phyloP scores from a whole-genome alignment of 495 filamentous ascomycete genomes.

The Podospora tetraspora region DNA sequence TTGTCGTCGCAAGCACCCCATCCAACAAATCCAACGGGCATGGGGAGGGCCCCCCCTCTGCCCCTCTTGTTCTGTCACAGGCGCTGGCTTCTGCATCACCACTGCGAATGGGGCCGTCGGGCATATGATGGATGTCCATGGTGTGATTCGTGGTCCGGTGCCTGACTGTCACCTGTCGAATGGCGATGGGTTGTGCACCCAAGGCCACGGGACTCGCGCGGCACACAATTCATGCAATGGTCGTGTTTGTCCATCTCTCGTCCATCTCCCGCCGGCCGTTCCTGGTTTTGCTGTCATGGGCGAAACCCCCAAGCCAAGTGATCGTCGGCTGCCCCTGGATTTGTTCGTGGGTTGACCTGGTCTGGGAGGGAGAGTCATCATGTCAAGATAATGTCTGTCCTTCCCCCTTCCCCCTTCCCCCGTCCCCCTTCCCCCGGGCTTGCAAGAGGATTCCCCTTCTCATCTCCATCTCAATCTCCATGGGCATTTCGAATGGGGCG shows the following conservation, averaged over 20 bases:
- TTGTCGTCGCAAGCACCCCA: not conserved
- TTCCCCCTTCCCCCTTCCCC: not conserved
- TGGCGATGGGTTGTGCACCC: not conserved
- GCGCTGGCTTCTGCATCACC: not conserved
- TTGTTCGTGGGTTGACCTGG: not conserved
- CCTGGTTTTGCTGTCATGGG: not conserved
- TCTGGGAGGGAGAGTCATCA: not conserved
- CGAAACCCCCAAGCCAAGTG: not conserved
- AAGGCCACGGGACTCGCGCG: not conserved
- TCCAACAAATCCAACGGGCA: not conserved
- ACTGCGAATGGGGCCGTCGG: not conserved
- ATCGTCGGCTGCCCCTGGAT: not conserved
- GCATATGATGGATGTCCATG: not conserved
- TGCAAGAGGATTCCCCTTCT: not conserved
- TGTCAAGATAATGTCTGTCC: not conserved
- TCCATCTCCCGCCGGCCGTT: not conserved
- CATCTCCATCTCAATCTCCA: not conserved
- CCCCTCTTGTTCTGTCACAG: not conserved
- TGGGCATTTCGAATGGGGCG: not conserved
- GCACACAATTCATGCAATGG: not conserved
- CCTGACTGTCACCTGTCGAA: not conserved
- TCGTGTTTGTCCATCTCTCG: not conserved
- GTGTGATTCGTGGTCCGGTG: not conserved
- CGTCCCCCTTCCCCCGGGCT: not conserved
- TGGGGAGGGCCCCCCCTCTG: not conserved